A percentile compares a stretch with the other conserved stretches of the same genome.
phyloP scores from a whole-genome alignment of 2,329 filamentous ascomycete genomes.

The Paraconiothyrium brasiliense region DNA sequence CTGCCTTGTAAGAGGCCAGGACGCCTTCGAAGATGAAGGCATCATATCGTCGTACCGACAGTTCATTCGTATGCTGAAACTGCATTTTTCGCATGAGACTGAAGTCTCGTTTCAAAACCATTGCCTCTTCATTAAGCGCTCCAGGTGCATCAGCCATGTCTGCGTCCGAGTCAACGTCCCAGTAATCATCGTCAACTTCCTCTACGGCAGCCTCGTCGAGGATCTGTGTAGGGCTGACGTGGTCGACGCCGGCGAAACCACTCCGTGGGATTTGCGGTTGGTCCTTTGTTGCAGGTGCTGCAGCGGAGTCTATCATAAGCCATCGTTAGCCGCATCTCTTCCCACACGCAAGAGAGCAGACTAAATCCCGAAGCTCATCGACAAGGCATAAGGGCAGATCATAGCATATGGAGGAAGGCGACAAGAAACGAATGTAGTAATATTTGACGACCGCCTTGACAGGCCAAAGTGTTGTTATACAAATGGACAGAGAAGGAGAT shows the following conservation, averaged over 20 bases:
- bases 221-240: conserved; percentile 46
- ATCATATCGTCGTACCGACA: conserved; percentile 55
- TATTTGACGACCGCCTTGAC: conserved; percentile 23
- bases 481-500: conserved; percentile 32
- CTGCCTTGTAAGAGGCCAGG: conserved; percentile 56
- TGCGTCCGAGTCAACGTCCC: conserved; percentile 59
- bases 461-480: conserved; percentile 25
- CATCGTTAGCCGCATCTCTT: conserved; percentile 32
- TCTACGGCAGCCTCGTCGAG: conserved; percentile 54
- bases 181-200: conserved; percentile 60
- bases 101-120: conserved; percentile 43
- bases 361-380: conserved; percentile 5
- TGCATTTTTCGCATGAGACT: conserved; percentile 50
- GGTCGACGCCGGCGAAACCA: conserved; percentile 53
- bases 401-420: conserved; percentile 13
- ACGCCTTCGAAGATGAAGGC: conserved; percentile 59
- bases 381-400: conserved; percentile 9
- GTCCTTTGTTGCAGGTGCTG: conserved; percentile 24
- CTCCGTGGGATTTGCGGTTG: conserved; percentile 34
- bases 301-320: conserved; percentile 33
- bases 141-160: conserved; percentile 48
- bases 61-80: conserved; percentile 44
- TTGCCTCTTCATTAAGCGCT: conserved; percentile 30
- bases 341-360: conserved; percentile 7
- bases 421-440: conserved; percentile 21